Base-by-base conservation (phyloP, 2,329 filamentous ascomycete species). In the Aspergillus floridensis region DNA sequence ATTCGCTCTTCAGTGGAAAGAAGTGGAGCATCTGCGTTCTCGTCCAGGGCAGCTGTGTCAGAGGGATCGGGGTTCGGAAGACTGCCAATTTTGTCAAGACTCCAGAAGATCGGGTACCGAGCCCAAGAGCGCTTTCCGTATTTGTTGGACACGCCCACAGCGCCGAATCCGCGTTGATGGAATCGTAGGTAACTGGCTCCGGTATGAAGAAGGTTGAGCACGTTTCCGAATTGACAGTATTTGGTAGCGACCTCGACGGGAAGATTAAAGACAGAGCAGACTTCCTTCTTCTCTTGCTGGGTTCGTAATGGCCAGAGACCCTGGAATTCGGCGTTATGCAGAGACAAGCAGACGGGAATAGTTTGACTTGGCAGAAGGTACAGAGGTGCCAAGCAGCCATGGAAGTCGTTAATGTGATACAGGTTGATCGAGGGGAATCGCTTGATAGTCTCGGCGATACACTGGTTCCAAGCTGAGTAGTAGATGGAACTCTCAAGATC, bases 311-410 rank as follows among this genome's bases (percentile, higher is more conserved):
- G 84, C 86, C 86, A 88, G 32, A 88, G 75, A 53, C 86, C 86
- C 70, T 88, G 86, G 66, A 88, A 88, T 64, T 88, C 86, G 56
- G 86, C 86, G 63, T 88, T 88, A 70, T 88, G 86, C 12, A 88
- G 81, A 0, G 86, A 88, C 14, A 88, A 73, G 64, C 83, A 86
- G 63, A 81, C 80, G 2, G 85, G 86, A 41, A 88, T 81, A 0
- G 83, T 85, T 61, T 82, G 53, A 4, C 24, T 73, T 0, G 86
- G 86, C 2, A 89, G 79, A 16, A 88, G 77, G 69, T 88, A 87
- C 0, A 88, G 76, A 4, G 86, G 86, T 44, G 86, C 86, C 10
- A 85, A 70, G 3, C 84, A 81, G 57, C 85, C 85, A 63, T 87
- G 85, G 68, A 87, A 87, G 65, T 86, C 85, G 72, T 87, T 87